Percentiles rank a stretch among this genome's conserved stretches.
Conservation (phyloP, 352 stramenopile genomes). For the Globisporangium cylindrosporum region DNA sequence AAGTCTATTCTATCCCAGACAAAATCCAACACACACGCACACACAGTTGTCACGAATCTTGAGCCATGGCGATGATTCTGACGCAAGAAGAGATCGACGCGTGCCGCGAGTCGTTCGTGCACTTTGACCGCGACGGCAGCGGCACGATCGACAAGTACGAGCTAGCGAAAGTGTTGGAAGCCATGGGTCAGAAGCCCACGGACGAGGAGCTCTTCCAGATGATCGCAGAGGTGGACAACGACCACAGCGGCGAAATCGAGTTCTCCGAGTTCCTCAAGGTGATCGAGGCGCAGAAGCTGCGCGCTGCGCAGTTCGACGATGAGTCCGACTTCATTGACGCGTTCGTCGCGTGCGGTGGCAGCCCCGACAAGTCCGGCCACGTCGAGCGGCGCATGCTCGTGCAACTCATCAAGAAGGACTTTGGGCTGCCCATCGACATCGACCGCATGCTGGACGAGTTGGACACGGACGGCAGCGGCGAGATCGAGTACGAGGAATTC, state of each 20-base stretch:
- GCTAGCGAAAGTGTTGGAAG: conserved; percentile 93
- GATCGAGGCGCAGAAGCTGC: conserved; percentile 96
- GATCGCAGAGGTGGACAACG: conserved; percentile 93
- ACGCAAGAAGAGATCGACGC: conserved; percentile 96
- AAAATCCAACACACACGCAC: background rate
- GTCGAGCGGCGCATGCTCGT: conserved; percentile 88
- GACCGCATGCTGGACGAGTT: conserved; percentile 96
- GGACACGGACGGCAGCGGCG: conserved; percentile 91
- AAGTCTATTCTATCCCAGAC: background rate
- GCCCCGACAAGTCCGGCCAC: conserved; percentile 89
- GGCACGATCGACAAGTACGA: conserved; percentile 96
- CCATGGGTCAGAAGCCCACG: conserved; percentile 96
- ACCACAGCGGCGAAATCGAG: conserved; percentile 95
- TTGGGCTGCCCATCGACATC: conserved; percentile 95
- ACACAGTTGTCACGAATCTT: background rate
- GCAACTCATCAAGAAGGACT: conserved; percentile 96
- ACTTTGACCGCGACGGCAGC: conserved; percentile 95
- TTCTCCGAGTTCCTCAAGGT: conserved; percentile 97
- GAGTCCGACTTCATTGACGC: conserved; percentile 97
- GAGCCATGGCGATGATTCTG: conserved; percentile 73
- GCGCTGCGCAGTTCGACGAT: conserved; percentile 92
- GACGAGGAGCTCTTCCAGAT: conserved; percentile 98
- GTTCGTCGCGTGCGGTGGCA: conserved; percentile 94
- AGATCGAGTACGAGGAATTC: conserved; percentile 97
- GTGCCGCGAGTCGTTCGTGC: conserved; percentile 95